A percentile compares a stretch with the other conserved stretches of the same genome.
phyloP scores from a whole-genome alignment of 2,329 filamentous ascomycete species.

The Catunica adiposa region DNA sequence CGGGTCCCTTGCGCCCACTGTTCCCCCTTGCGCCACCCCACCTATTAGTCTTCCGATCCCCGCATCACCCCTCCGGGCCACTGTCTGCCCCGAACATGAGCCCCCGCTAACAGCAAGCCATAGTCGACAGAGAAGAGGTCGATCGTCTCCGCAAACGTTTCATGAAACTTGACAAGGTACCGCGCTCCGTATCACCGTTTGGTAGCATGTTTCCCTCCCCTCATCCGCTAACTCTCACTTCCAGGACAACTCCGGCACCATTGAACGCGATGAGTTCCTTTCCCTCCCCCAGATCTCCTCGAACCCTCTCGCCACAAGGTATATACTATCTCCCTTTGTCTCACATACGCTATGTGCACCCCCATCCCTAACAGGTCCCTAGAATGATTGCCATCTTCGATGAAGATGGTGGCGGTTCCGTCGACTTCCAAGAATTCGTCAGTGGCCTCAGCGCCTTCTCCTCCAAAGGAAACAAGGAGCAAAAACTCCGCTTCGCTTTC shows the following conservation, averaged over 20 bases:
- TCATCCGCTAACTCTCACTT: background rate
- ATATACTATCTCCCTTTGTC: slow-evolving; percentile 15
- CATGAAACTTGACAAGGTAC: slow-evolving; percentile 97
- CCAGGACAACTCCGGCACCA: slow-evolving; percentile 92
- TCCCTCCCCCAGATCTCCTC: slow-evolving; percentile 94
- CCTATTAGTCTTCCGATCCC: background rate
- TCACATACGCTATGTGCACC: background rate
- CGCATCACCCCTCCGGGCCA: slow-evolving; percentile 2
- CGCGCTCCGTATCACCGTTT: background rate
- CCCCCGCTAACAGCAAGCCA: slow-evolving; percentile 40
- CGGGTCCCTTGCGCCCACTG: background rate
- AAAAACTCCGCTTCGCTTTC: slow-evolving; percentile 95
- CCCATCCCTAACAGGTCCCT: background rate
- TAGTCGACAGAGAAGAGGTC: slow-evolving; percentile 94
- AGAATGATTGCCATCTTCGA: slow-evolving; percentile 99
- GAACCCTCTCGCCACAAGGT: slow-evolving; percentile 92
- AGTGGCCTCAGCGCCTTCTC: slow-evolving; percentile 89
- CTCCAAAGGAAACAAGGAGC: slow-evolving; percentile 96
- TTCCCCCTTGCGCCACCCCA: background rate
- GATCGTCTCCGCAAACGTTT: slow-evolving; percentile 91
- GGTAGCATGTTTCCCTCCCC: too few relatives aligned
- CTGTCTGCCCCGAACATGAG: slow-evolving; percentile 59
- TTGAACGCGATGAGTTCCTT: slow-evolving; percentile 96
- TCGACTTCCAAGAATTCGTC: slow-evolving; percentile 98
- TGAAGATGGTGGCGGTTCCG: slow-evolving; percentile 91